phyloP scores from a whole-genome alignment of 192 early-diverging fungal species.

The Coemansia aciculifera region DNA sequence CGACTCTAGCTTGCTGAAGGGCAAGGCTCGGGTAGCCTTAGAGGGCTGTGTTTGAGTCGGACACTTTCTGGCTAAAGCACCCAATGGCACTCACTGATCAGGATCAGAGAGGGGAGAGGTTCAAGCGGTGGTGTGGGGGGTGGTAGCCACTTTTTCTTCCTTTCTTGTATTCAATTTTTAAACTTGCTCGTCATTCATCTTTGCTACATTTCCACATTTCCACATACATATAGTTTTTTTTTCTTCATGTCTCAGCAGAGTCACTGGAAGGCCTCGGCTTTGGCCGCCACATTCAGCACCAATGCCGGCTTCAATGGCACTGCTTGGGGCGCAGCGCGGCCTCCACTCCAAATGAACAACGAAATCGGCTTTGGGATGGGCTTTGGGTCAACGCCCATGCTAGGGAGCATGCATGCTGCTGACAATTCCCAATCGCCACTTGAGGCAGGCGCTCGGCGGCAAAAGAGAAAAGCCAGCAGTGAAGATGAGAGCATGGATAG shows the following conservation, averaged over 20 bases:
- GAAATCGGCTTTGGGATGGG: slow-evolving; percentile 45
- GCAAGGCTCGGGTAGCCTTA: not conserved
- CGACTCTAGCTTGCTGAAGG: not conserved
- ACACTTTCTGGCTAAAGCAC: not conserved
- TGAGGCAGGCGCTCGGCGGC: slow-evolving; percentile 20
- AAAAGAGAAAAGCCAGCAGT: slow-evolving; percentile 52
- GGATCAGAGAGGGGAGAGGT: not conserved
- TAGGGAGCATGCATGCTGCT: slow-evolving; percentile 12
- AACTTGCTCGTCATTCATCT: not conserved
- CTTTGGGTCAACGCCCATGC: slow-evolving; percentile 25
- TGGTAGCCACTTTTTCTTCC: too few species aligned
- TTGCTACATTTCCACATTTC: not conserved
- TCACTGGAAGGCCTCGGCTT: slow-evolving; percentile 45
- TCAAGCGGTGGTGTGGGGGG: too few species aligned
- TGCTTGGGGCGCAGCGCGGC: slow-evolving; percentile 42
- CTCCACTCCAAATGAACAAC: slow-evolving; percentile 22
- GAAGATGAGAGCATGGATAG: slow-evolving; percentile 54
- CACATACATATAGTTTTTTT: too few species aligned
- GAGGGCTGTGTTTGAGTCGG: too few species aligned
- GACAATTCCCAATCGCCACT: not conserved
- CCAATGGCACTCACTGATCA: not conserved
- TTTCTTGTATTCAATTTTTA: too few species aligned
- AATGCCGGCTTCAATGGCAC: slow-evolving; percentile 40
- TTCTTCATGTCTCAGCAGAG: slow-evolving; percentile 45
- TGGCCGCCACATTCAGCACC: slow-evolving; percentile 49